Evolutionary conservation across 495 filamentous ascomycete genomes (phyloP).

Genomic region (Penicillium pulvis): DNA sequence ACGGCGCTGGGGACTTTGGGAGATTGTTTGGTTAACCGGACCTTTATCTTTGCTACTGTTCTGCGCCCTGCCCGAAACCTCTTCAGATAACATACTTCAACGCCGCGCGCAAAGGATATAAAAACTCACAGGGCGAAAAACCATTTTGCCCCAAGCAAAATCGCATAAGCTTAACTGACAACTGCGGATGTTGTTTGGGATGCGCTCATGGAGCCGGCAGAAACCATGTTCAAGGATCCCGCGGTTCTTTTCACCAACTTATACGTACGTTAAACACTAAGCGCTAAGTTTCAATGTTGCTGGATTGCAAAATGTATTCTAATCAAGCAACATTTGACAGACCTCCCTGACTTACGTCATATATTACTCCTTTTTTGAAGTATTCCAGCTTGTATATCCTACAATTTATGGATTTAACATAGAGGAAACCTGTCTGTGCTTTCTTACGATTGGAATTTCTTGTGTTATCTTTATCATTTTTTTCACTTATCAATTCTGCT

Average conservation of each 20-base stretch:
- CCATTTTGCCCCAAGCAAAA: conserved; percentile 46
- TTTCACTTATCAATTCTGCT: not conserved
- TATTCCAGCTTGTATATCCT: conserved; percentile 35
- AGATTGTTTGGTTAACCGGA: conserved; percentile 43
- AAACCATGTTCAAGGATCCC: conserved; percentile 62
- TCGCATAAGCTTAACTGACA: conserved; percentile 32
- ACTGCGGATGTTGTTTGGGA: not conserved
- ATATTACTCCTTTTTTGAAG: conserved; percentile 58
- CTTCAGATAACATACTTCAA: conserved; percentile 48
- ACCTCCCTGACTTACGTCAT: conserved; percentile 62
- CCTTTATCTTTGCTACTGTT: conserved; percentile 45
- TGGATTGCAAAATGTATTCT: no score
- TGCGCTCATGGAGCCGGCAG: conserved; percentile 45
- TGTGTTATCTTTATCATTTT: not conserved
- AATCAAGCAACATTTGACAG: no score
- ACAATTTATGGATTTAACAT: conserved; percentile 32
- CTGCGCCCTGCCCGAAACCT: conserved; percentile 51
- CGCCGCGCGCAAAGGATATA: conserved; percentile 41
- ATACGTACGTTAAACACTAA: conserved; percentile 31
- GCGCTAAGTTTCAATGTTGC: no score
- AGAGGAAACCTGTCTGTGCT: conserved; percentile 21
- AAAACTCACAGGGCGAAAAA: conserved; percentile 35
- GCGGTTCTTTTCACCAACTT: conserved; percentile 60
- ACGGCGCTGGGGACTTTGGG: conserved; percentile 57
- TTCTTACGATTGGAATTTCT: conserved; percentile 1